A percentile compares a stretch with the other conserved stretches of the same genome.
Evolutionary conservation across 148 eudicot species (phyloP).

Genomic region (Agrostemma githago): DNA sequence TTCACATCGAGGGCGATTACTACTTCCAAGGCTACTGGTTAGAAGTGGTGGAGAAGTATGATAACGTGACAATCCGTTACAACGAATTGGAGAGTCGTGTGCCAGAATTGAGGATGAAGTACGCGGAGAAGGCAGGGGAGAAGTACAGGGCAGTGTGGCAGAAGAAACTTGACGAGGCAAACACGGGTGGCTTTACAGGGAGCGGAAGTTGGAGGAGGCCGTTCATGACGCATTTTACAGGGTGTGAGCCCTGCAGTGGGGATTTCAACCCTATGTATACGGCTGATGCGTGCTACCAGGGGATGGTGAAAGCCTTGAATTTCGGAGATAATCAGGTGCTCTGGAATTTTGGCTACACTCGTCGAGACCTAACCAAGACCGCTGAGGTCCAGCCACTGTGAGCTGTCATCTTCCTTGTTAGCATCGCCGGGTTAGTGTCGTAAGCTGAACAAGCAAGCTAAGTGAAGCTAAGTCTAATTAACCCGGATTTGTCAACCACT

Average conservation of each 20-base stretch:
- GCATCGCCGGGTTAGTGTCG: neutral
- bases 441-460: neutral
- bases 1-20: slow-evolving; percentile 55
- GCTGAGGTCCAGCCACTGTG: slow-evolving; percentile 28
- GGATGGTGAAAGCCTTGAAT: slow-evolving; percentile 56
- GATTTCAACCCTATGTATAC: slow-evolving; percentile 45
- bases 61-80: slow-evolving; percentile 31
- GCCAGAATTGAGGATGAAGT: slow-evolving; percentile 36
- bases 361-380: slow-evolving; percentile 43
- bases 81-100: slow-evolving; percentile 33
- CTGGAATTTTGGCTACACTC: slow-evolving; percentile 49
- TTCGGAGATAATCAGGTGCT: slow-evolving; percentile 83
- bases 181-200: slow-evolving; percentile 2
- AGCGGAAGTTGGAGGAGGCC: slow-evolving; percentile 39
- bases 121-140: slow-evolving; percentile 60
- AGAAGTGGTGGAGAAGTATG: slow-evolving; percentile 46
- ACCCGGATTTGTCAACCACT: neutral
- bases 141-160: slow-evolving; percentile 19
- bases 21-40: slow-evolving; percentile 78
- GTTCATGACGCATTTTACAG: slow-evolving; percentile 77
- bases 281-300: slow-evolving; percentile 42
- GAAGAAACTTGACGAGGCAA: slow-evolving; percentile 32
- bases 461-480: neutral
- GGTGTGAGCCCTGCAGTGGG: slow-evolving; percentile 85
- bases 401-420: neutral